Conservation (phyloP, 805 yeast species). For the Spathaspora boniae region DNA sequence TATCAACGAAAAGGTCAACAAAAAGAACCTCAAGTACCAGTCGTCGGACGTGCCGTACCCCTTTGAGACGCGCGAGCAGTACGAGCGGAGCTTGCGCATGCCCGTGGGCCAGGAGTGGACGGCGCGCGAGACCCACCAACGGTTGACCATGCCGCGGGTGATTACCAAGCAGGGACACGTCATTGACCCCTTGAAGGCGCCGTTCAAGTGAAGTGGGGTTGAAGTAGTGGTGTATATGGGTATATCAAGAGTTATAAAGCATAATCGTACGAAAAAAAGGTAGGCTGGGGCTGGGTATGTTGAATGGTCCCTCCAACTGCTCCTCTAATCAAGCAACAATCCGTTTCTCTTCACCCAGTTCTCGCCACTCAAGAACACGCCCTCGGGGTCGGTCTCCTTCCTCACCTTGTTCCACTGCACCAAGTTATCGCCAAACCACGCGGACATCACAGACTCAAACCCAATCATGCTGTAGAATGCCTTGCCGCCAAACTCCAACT, state of each 20-base stretch:
- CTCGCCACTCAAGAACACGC: slow-evolving; percentile 72
- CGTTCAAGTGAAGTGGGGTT: slow-evolving; percentile 51
- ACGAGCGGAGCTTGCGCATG: slow-evolving; percentile 88
- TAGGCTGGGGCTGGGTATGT: background rate
- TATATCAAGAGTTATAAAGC: slow-evolving; percentile 2
- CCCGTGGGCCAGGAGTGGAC: slow-evolving; percentile 99
- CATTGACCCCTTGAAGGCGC: slow-evolving; percentile 87
- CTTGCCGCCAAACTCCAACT: slow-evolving; percentile 37
- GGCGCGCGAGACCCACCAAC: slow-evolving; percentile 80
- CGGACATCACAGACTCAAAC: slow-evolving; percentile 59
- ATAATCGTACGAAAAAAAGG: background rate
- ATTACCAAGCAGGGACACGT: slow-evolving; percentile 84
- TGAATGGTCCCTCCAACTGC: background rate
- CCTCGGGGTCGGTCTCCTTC: slow-evolving; percentile 70
- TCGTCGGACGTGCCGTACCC: slow-evolving; percentile 94
- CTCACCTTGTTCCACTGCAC: slow-evolving; percentile 60
- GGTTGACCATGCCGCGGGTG: slow-evolving; percentile 83
- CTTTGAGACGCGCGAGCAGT: slow-evolving; percentile 88
- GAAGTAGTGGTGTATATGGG: slow-evolving; percentile 1
- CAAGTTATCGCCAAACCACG: slow-evolving; percentile 80
- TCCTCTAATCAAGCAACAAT: slow-evolving; percentile 28
- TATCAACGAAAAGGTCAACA: slow-evolving; percentile 81
- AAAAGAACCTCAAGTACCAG: slow-evolving; percentile 81
- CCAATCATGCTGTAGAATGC: slow-evolving; percentile 77
- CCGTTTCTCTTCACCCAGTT: slow-evolving; percentile 86